phyloP scores from a whole-genome alignment of 1,284 basidiomycete species.

The Schizophyllum amplum region DNA sequence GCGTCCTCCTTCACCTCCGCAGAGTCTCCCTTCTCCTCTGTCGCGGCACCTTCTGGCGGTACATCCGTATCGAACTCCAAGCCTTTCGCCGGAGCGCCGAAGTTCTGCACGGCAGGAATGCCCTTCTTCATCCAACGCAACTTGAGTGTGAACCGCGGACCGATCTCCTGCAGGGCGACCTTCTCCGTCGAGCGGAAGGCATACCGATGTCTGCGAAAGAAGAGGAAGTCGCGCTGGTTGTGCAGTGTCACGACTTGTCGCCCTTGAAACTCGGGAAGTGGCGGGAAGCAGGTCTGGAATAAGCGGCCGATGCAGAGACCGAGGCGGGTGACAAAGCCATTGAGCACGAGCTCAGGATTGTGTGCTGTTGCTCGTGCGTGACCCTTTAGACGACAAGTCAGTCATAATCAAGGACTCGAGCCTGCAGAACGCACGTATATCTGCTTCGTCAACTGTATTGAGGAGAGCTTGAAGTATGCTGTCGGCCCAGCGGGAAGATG shows the following conservation, averaged over 20 bases:
- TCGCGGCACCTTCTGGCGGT: slow-evolving; percentile 18
- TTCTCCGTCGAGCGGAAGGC: slow-evolving; percentile 89
- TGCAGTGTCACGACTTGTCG: slow-evolving; percentile 96
- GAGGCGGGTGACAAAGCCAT: slow-evolving; percentile 91
- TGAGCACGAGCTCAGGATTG: slow-evolving; percentile 92
- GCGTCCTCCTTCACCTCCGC: slow-evolving; percentile 5
- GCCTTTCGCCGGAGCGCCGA: slow-evolving; percentile 50
- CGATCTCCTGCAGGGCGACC: slow-evolving; percentile 95
- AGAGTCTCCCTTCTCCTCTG: no score
- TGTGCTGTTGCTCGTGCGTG: slow-evolving; percentile 92
- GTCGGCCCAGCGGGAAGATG: slow-evolving; percentile 91
- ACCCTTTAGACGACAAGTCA: slow-evolving; percentile 46
- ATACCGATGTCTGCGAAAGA: slow-evolving; percentile 95
- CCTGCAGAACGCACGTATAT: slow-evolving; percentile 54
- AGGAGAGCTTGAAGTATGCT: slow-evolving; percentile 93
- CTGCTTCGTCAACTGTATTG: slow-evolving; percentile 77
- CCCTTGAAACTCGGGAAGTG: slow-evolving; percentile 92
- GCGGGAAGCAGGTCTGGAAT: slow-evolving; percentile 94
- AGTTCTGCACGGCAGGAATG: slow-evolving; percentile 69
- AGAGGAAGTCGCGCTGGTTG: slow-evolving; percentile 97
- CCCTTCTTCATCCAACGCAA: slow-evolving; percentile 85
- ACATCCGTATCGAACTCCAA: slow-evolving; percentile 53
- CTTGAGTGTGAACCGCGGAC: slow-evolving; percentile 95
- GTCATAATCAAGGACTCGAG: neutral
- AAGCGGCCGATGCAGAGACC: slow-evolving; percentile 91